Evolutionary conservation across 2,329 filamentous ascomycete species (phyloP), one percentile per base, ranked within the genome.

Genomic region (Monosporascus sp.): DNA sequence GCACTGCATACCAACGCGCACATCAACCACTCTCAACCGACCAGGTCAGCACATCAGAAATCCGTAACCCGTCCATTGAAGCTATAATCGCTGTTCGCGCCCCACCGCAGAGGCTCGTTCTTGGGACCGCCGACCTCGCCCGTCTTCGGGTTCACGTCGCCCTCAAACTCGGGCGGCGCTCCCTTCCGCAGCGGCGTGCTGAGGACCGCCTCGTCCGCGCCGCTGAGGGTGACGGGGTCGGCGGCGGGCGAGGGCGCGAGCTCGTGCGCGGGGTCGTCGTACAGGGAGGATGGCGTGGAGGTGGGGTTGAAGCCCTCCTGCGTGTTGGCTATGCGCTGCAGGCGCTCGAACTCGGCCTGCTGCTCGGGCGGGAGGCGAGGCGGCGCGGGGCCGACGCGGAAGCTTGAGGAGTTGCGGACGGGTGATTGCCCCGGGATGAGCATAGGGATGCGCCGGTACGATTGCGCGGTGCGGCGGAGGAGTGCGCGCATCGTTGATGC

Each of bases 61-160:
- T 99, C 94, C 24, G 93, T 97, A 52, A 95, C 92, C 58, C 93
- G 78, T 47, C 94, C 94, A 71, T 97, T 97, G 71, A 89, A 99
- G 70, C 91, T 97, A 88, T 92, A 99, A 64, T 87, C 84, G 1
- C 89, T 86, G 0, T 65, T 68, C 19, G 79, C 76, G 0, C 91
- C 91, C 93, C 93, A 97, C 63, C 92, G 77, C 68, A 97, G 67
- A 50, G 94, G 94, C 73, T 99, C 93, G 67, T 96, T 97, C 84
- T 97, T 99, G 6, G 94, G 94, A 1, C 94, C 94, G 6, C 94
- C 94, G 11, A 97, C 84, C 78, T 99, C 94, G 24, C 94, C 94
- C 1, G 94, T 99, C 77, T 87, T 88, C 3, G 94, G 94, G 70
- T 99, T 97, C 52, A 78, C 80, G 51, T 97, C 92, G 54, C 94